These are phyloP conservation scores for Osmanthus fragrans DNA, from an alignment of 257 asterid species.

Conservation along the genomic window DNA sequence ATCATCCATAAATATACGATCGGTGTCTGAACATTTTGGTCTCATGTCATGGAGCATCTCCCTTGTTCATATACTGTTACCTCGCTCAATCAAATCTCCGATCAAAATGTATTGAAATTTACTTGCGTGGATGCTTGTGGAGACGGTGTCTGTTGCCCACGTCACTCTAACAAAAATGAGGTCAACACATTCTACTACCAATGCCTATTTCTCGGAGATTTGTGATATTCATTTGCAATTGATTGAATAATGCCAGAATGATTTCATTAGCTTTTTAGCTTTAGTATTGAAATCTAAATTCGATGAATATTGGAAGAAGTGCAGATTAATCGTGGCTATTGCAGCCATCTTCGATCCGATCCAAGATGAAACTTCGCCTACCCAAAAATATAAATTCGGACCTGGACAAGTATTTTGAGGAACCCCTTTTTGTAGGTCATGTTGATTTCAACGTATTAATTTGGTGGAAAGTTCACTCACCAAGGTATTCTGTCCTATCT, in stretches of 20 bases:
- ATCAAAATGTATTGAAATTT: too few species aligned
- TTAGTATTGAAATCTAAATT: slow-evolving; percentile 73
- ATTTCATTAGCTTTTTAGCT: slow-evolving; percentile 75
- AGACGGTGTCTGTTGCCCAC: too few species aligned
- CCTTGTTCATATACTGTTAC: too few species aligned
- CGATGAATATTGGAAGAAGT: slow-evolving; percentile 94
- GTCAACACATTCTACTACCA: slow-evolving; percentile 51
- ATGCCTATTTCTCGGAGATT: slow-evolving; percentile 71
- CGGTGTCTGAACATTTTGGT: too few species aligned
- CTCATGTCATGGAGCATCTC: too few species aligned
- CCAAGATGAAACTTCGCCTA: slow-evolving; percentile 65
- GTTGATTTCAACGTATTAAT: slow-evolving; percentile 67
- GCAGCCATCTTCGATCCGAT: slow-evolving; percentile 91
- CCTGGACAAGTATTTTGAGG: slow-evolving; percentile 89
- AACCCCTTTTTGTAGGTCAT: slow-evolving; percentile 73
- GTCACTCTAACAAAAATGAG: too few species aligned
- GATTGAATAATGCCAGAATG: slow-evolving; percentile 93
- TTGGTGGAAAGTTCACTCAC: slow-evolving; percentile 96
- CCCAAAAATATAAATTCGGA: slow-evolving; percentile 63
- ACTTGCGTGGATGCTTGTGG: too few species aligned
- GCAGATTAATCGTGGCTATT: slow-evolving; percentile 93
- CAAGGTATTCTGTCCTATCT: slow-evolving; percentile 80
- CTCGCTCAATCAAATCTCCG: too few species aligned
- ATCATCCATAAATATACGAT: too few species aligned
- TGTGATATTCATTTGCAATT: slow-evolving; percentile 86